phyloP scores from a whole-genome alignment of 208 protist species.

The Herpetomonas tarakana region DNA sequence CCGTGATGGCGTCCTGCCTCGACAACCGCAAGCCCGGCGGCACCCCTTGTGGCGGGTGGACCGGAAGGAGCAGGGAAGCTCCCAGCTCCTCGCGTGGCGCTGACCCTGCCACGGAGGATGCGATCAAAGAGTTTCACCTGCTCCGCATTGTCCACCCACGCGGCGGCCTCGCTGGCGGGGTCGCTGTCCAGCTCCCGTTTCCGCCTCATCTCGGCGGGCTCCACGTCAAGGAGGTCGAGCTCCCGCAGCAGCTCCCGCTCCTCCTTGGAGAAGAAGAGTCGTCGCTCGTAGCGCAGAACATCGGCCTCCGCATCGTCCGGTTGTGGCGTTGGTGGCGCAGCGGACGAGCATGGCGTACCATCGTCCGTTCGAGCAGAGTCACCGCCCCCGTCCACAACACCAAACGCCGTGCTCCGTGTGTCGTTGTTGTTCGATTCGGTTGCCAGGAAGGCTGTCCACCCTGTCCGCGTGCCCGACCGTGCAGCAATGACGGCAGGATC shows the following conservation, averaged over 20 bases:
- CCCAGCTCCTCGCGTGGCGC: too few species aligned
- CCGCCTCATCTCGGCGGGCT: neutral
- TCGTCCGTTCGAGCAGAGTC: too few species aligned
- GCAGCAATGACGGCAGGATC: conserved; percentile 21
- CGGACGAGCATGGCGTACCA: too few species aligned
- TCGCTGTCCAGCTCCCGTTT: neutral
- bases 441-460: too few species aligned
- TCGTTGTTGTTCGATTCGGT: too few species aligned
- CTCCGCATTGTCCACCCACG: neutral
- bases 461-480: too few species aligned
- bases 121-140: neutral
- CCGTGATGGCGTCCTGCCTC: too few species aligned
- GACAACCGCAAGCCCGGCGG: too few species aligned
- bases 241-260: conserved; percentile 32
- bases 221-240: conserved; percentile 5
- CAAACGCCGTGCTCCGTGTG: too few species aligned
- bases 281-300: conserved; percentile 27
- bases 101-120: neutral
- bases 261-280: conserved; percentile 40
- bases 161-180: neutral
- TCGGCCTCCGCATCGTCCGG: conserved; percentile 12
- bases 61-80: too few species aligned
- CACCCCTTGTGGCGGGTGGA: too few species aligned
- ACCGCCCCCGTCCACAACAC: too few species aligned
- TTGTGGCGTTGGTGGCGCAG: neutral